These are phyloP conservation scores for Heterobasidion annosum DNA, from an alignment of 1,284 basidiomycete species.

Conservation along the genomic window DNA sequence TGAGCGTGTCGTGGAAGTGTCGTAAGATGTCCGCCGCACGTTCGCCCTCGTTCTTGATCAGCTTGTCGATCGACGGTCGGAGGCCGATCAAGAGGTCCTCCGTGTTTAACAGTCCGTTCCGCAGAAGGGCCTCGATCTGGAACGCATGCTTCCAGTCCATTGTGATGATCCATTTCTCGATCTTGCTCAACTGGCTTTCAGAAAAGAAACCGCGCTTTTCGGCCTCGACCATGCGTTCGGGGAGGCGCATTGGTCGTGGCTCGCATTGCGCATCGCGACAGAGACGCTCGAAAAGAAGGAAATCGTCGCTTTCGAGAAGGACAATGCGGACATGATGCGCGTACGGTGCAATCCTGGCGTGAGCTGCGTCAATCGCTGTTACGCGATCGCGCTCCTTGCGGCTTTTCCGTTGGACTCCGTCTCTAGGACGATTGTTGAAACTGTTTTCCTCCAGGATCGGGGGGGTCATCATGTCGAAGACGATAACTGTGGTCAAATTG, in stretches of 20 bases:
- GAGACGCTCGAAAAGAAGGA: constrained; percentile 13
- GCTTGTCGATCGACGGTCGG: constrained; percentile 24
- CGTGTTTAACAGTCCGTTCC: constrained; percentile 44
- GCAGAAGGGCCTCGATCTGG: constrained; percentile 53
- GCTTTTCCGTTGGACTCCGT: constrained; percentile 1
- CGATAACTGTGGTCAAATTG: constrained; percentile 31
- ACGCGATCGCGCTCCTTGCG: constrained; percentile 40
- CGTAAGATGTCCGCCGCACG: constrained; percentile 36
- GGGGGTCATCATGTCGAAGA: constrained; percentile 47
- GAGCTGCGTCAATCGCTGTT: constrained; percentile 39
- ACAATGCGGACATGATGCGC: constrained; percentile 50
- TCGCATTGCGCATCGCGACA: constrained; percentile 7
- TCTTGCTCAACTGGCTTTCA: constrained; percentile 27
- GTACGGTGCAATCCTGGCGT: constrained; percentile 44
- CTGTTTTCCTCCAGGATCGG: constrained; percentile 43
- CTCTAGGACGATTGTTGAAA: constrained; percentile 26
- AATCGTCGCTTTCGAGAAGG: constrained; percentile 29
- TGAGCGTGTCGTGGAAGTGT: constrained; percentile 33
- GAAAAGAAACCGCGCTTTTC: constrained; percentile 35
- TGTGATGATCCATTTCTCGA: constrained; percentile 29
- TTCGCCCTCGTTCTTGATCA: constrained; percentile 21
- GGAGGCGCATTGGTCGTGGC: constrained; percentile 6
- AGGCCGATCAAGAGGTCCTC: constrained; percentile 35
- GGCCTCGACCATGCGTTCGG: constrained; percentile 29
- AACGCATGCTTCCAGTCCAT: constrained; percentile 51